Evolutionary conservation across 192 early-diverging fungal species (phyloP), one percentile per base, ranked within the genome.

Genomic region (Coemansia javaensis): DNA sequence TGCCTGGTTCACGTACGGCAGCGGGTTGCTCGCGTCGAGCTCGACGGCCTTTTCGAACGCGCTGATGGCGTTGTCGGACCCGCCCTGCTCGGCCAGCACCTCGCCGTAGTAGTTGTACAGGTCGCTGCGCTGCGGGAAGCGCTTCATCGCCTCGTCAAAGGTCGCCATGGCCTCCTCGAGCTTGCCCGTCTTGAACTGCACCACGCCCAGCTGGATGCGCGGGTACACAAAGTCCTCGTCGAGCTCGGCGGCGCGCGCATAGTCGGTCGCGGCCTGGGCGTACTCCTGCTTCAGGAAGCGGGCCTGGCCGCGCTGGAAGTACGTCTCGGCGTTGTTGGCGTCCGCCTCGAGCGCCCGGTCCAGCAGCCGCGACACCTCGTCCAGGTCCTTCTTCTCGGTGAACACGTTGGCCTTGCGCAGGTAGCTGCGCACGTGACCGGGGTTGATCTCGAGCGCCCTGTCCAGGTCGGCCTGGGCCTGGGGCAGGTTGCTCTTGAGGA

Each of bases 71-170:
- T 93, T 87, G 12, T 84, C 81, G 27, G 87, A 84, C 21, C 79
- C 77, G 48, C 87, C 84, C 57, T 90, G 87, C 56, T 99, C 94
- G 40, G 89, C 69, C 30, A 97, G 63, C 17, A 99, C 76, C 75
- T 99, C 96, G 60, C 92, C 96, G 35, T 94, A 93, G 70, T 97
- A 99, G 79, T 98, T 99, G 82, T 85, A 90, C 17, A 95, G 84
- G 60, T 99, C 96, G 32, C 87, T 82, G 33, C 81, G 83, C 11
- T 82, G 63, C 23, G 81, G 66, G 78, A 97, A 97, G 47, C 82
- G 81, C 50, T 78, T 73, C 50, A 85, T 75, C 2, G 89, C 86
- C 58, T 84, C 84, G 55, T 83, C 80, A 65, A 98, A 98, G 16
- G 82, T 90, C 14, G 53, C 56, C 77, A 86, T 80, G 14, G 91